Base-by-base conservation (phyloP, 1,284 basidiomycete genomes). In the Serendipita sp. region DNA sequence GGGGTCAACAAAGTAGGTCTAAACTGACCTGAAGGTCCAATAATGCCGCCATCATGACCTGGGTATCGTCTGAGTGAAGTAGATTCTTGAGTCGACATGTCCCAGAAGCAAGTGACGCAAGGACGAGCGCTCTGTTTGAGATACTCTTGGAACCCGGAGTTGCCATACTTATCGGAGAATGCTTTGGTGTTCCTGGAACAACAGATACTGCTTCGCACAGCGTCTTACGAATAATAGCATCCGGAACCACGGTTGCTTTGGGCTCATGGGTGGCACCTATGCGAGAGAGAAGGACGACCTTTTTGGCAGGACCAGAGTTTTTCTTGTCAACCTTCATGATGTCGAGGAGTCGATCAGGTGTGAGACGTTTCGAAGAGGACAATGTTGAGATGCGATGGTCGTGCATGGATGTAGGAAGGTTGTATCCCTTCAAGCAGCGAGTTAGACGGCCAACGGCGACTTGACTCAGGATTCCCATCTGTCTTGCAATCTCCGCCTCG, bases 61-160 rank as follows among this genome's bases (percentile, higher is more conserved):
- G 92, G 0, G 95, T 99, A 73, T 99, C 95, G 70, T 99, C 95
- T 6, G 93, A 98, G 72, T 98, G 94, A 47, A 99, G 78, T 15
- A 98, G 77, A 71, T 98, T 98, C 73, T 80, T 87, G 60, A 99
- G 77, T 64, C 87, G 81, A 74, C 93, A 96, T 0, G 88, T 93
- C 12, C 95, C 95, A 53, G 81, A 82, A 0, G 85, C 91, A 13
- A 99, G 82, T 0, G 96, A 93, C 5, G 96, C 95, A 26, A 99
- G 83, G 1, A 99, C 85, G 49, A 99, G 79, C 0, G 92, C 93
- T 50, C 96, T 85, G 74, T 99, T 99, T 2, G 93, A 97, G 69
- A 99, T 91, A 69, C 91, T 94, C 78, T 99, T 99, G 64, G 90
- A 93, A 12, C 95, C 95, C 0, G 95, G 95, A 0, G 95, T 97